These are phyloP conservation scores for Eucalyptus viminalis DNA, from an alignment of 345 rosid genomes.

Conservation along the genomic window DNA sequence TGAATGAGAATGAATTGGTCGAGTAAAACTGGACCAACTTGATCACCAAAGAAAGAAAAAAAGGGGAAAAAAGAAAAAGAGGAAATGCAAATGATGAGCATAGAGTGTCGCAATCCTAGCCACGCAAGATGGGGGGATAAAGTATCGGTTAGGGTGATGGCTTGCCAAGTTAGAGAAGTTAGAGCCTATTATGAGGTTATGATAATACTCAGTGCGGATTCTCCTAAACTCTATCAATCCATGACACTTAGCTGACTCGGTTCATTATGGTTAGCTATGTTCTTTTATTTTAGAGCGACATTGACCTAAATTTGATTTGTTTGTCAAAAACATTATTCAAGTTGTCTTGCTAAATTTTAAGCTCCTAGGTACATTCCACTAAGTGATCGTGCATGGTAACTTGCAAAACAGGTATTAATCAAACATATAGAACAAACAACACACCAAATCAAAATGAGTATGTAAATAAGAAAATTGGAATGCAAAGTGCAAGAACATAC, in stretches of 20 bases:
- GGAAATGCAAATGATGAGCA: not conserved
- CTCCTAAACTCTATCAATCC: not conserved
- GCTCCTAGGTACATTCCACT: not conserved
- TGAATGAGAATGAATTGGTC: not conserved
- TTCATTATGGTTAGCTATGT: not conserved
- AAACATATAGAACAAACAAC: not conserved
- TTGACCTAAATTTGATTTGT: not conserved
- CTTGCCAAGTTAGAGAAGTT: not conserved
- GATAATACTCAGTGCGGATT: not conserved
- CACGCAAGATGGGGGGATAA: not conserved
- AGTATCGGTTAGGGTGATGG: not conserved
- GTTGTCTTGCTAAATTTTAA: not conserved
- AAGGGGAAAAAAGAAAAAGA: too few species aligned
- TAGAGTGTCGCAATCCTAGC: not conserved
- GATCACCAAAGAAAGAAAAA: too few species aligned
- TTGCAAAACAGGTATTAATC: not conserved
- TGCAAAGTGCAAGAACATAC: not conserved
- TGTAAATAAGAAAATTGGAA: not conserved
- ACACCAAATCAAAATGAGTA: not conserved
- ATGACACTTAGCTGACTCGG: not conserved
- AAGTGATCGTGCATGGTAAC: not conserved
- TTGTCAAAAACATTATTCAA: not conserved
- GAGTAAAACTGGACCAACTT: not conserved
- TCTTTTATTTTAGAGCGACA: not conserved
- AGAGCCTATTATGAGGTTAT: not conserved